Base-by-base conservation (phyloP, 495 filamentous ascomycete species). In the Penicillium coprophilum region DNA sequence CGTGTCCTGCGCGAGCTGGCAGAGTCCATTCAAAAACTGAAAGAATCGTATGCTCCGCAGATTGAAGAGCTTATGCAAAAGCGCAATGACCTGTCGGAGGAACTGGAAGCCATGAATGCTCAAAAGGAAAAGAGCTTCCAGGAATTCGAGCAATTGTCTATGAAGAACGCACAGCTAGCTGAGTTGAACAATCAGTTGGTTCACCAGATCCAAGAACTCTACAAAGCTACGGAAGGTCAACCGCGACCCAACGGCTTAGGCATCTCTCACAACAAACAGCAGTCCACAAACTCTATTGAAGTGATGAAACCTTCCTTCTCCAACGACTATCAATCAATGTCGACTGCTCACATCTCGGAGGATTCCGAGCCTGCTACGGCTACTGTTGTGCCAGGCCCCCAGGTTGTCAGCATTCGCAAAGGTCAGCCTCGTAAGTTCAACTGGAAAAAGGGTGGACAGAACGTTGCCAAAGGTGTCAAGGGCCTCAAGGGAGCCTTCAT, bases 381-480 rank as follows among this genome's bases (percentile, higher is more conserved):
- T 13, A 82, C 86, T 10, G 77, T 92, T 53, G 77, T 91, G 32
- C 75, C 85, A 41, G 88, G 91, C 13, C 91, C 94, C 23, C 93
- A 96, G 51, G 86, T 97, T 21, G 87, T 96, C 58, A 94, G 91
- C 65, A 92, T 97, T 62, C 85, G 90, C 53, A 96, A 96, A 77
- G 89, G 87, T 47, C 89, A 96, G 68, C 84, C 86, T 30, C 96
- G 91, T 75, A 96, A 96, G 68, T 96, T 96, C 76, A 95, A 94
- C 73, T 97, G 94, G 93, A 96, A 96, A 81, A 96, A 95, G 71
- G 92, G 91, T 27, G 89, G 90, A 23, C 91, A 95, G 71, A 88
- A 87, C 39, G 86, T 97, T 51, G 91, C 92, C 34, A 96, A 97
- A 74, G 92, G 92, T 59, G 90, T 96, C 48, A 97, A 97, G 75